Evolutionary conservation across 805 yeast species (phyloP).

Genomic region (Candida ascalaphidarum): DNA sequence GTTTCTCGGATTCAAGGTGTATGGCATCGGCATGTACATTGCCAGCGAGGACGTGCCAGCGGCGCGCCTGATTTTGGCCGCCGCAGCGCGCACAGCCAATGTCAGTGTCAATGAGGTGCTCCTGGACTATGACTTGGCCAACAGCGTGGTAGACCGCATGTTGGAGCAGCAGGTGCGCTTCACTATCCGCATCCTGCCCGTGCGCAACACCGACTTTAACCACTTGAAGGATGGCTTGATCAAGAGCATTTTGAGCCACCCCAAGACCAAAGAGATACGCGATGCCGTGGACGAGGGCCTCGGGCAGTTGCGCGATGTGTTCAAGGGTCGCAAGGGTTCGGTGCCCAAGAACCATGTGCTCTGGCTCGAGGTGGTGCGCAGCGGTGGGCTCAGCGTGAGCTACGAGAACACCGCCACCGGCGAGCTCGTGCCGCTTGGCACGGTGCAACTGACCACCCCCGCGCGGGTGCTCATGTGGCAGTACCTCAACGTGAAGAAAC

Average conservation of each 20-base stretch:
- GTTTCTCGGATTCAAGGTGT: constrained; percentile 73
- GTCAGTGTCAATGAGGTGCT: constrained; percentile 14
- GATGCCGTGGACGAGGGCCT: constrained; percentile 48
- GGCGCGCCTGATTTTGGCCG: constrained; percentile 3
- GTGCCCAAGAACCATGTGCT: constrained; percentile 70
- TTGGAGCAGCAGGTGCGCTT: constrained; percentile 54
- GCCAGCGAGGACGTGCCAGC: constrained; percentile 47
- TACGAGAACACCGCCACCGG: constrained; percentile 19
- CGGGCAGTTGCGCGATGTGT: constrained; percentile 53
- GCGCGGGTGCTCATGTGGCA: constrained; percentile 64
- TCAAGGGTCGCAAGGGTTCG: constrained; percentile 52
- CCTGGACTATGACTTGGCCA: constrained; percentile 44
- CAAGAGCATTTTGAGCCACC: constrained; percentile 66
- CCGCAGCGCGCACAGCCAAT: constrained; percentile 1
- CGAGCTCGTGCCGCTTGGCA: constrained; percentile 54
- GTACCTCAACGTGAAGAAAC: constrained; percentile 64
- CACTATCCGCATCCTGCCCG: constrained; percentile 73
- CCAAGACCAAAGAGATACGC: constrained; percentile 41
- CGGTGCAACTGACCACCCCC: constrained; percentile 51
- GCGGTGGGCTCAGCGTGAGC: constrained; percentile 12
- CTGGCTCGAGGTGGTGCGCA: constrained; percentile 44
- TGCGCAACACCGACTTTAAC: constrained; percentile 83
- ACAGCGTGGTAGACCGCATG: constrained; percentile 45
- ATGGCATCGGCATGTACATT: constrained; percentile 78
- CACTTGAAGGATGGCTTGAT: constrained; percentile 87